These are phyloP conservation scores for Termitomyces sp. DNA, from an alignment of 768 basidiomycete genomes.

Conservation along the genomic window DNA sequence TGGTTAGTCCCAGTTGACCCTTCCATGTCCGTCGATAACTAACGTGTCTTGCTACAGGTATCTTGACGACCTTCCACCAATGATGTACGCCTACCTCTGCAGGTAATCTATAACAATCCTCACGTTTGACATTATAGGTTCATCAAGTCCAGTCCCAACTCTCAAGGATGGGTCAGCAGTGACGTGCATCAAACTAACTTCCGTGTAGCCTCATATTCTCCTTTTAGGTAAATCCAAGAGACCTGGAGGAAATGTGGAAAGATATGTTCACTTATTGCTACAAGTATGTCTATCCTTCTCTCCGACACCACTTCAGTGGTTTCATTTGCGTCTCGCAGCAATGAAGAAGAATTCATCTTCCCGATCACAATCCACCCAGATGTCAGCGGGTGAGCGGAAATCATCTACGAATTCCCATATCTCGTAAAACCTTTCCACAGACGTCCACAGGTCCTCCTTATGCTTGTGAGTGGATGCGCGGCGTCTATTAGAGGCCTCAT, in stretches of 20 bases:
- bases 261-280: conserved; percentile 71
- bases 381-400: conserved; percentile 55
- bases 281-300: conserved; percentile 32
- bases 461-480: conserved; percentile 46
- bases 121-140: conserved; percentile 44
- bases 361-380: conserved; percentile 81
- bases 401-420: not conserved
- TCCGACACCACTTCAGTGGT: not conserved
- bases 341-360: conserved; percentile 66
- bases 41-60: conserved; percentile 37
- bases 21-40: too few relatives aligned
- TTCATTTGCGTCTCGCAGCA: conserved; percentile 31
- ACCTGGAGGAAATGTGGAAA: conserved; percentile 75
- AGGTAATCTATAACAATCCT: not conserved
- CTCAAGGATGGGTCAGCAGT: conserved; percentile 61
- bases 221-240: conserved; percentile 58
- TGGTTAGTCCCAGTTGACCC: conserved; percentile 41
- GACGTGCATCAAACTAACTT: not conserved
- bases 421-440: not conserved
- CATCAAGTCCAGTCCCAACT: conserved; percentile 64
- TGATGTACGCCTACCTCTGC: conserved; percentile 47
- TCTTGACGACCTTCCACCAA: conserved; percentile 72
- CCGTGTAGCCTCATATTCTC: not conserved
- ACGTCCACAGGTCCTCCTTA: conserved; percentile 71
- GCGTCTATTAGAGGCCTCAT: not conserved